Evolutionary conservation across 2,329 filamentous ascomycete species (phyloP), one percentile per base, ranked within the genome.

Genomic region (Aspergillus terreus): DNA sequence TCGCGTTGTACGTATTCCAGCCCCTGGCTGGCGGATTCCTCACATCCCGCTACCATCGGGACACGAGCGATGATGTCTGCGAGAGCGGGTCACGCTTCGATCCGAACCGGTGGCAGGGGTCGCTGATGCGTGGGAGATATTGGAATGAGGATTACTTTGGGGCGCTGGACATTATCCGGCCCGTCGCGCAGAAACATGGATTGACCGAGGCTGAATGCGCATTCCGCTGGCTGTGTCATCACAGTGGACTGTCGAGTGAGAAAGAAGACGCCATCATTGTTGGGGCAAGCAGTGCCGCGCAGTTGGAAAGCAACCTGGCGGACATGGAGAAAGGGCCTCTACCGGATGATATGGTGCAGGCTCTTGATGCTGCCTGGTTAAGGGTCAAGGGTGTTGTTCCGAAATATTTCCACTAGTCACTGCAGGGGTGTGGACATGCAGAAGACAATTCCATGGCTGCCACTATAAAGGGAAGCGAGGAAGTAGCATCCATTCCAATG

Each of bases 1-100:
- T 78, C 3, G 63, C 70, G 0, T 69, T 76, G 42, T 75, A 76
- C 52, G 63, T 55, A 6, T 76, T 66, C 58, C 69, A 72, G 15
- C 75, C 75, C 0, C 56, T 80, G 0, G 76, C 76, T 0, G 76
- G 75, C 6, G 76, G 77, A 1, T 71, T 75, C 25, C 60, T 80
- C 10, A 76, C 76, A 0, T 65, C 64, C n/a, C 63, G 71, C 3
- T 73, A 74, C 51, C 59, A 60, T 2, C 63, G 71, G 2, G 69
- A 64, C 11, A 50, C 52, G 36, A 48, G 51, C 6, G 36, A n/a
- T 10, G 32, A 40, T 2, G 53, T 60, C 3, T 36, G 36, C 12
- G 44, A 46, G 21, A n/a, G 36, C 4, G 49, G 48, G 2, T 50
- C 45, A 12, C 46, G 40, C 3, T 48, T 69, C 55, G 74, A 72